These are phyloP conservation scores for Coemansia sp. DNA, from an alignment of 371 early-diverging fungal species.

Conservation along the genomic window DNA sequence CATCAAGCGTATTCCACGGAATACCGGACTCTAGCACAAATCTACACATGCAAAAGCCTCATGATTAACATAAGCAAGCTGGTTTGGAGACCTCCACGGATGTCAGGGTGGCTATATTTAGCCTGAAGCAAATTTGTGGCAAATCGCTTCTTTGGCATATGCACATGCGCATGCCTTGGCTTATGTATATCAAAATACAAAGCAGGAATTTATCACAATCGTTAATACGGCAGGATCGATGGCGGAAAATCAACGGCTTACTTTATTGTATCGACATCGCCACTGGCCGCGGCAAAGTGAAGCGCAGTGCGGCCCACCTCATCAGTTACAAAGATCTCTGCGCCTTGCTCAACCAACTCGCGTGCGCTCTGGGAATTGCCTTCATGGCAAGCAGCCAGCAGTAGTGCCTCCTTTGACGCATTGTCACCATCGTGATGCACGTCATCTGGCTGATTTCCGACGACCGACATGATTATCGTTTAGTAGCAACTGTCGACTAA, in stretches of 20 bases:
- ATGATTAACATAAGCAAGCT: background rate
- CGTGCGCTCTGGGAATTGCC: slow-evolving; percentile 37
- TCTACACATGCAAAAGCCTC: slow-evolving; percentile 53
- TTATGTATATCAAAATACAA: background rate
- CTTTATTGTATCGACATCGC: slow-evolving; percentile 59
- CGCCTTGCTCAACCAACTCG: slow-evolving; percentile 41
- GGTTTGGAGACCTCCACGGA: background rate
- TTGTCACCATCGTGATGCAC: background rate
- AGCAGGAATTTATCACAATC: no score
- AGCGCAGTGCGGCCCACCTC: slow-evolving; percentile 58
- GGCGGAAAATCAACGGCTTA: slow-evolving; percentile 6
- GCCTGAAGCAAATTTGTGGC: background rate
- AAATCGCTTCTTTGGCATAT: slow-evolving; percentile 2
- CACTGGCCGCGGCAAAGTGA: slow-evolving; percentile 61
- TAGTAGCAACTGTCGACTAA: background rate
- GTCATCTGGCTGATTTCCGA: background rate
- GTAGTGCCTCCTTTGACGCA: slow-evolving; percentile 39
- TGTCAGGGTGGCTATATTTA: background rate
- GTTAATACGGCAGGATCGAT: background rate
- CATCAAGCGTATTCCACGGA: slow-evolving; percentile 72
- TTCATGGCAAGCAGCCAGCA: slow-evolving; percentile 50
- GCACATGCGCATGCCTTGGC: background rate
- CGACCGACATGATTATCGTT: slow-evolving; percentile 6
- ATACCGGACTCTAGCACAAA: slow-evolving; percentile 57
- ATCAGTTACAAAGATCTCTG: slow-evolving; percentile 52